These are phyloP conservation scores for Wallacemonas collosoma DNA, from an alignment of 208 protist species.

Conservation along the genomic window DNA sequence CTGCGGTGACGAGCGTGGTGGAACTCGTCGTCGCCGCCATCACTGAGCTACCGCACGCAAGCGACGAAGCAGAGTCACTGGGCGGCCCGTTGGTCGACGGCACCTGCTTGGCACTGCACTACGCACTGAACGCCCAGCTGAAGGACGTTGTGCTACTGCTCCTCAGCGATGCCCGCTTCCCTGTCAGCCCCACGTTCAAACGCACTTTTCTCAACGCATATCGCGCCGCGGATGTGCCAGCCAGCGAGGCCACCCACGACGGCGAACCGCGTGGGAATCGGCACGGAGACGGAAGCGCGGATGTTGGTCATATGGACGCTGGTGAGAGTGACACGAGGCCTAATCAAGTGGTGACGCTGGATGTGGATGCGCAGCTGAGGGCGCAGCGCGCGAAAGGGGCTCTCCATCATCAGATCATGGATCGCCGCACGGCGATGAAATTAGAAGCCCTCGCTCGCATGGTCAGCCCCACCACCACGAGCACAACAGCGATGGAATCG, in stretches of 20 bases:
- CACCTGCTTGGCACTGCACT: slow-evolving; percentile 61
- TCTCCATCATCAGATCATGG: neutral
- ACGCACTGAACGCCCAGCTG: slow-evolving; percentile 52
- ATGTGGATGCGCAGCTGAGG: slow-evolving; percentile 8
- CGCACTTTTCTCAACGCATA: slow-evolving; percentile 6
- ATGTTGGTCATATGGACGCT: neutral
- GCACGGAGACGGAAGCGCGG: neutral
- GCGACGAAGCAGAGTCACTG: neutral
- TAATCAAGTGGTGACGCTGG: neutral
- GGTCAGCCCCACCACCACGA: neutral
- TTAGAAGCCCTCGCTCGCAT: slow-evolving; percentile 7
- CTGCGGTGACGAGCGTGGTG: slow-evolving; percentile 47
- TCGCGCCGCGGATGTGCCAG: neutral
- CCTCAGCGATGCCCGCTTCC: slow-evolving; percentile 45
- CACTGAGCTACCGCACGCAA: slow-evolving; percentile 19
- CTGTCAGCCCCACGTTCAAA: slow-evolving; percentile 29
- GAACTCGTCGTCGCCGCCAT: slow-evolving; percentile 62
- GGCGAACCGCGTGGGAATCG: neutral
- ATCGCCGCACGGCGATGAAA: slow-evolving; percentile 6
- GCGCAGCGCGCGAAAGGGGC: neutral
- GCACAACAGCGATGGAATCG: no score
- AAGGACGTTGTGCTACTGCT: slow-evolving; percentile 64
- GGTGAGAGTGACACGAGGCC: neutral
- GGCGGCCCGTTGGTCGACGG: slow-evolving; percentile 70
- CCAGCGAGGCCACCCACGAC: neutral